Conservation (phyloP, 305 asterid species). For the Caryopteris hybrid region DNA sequence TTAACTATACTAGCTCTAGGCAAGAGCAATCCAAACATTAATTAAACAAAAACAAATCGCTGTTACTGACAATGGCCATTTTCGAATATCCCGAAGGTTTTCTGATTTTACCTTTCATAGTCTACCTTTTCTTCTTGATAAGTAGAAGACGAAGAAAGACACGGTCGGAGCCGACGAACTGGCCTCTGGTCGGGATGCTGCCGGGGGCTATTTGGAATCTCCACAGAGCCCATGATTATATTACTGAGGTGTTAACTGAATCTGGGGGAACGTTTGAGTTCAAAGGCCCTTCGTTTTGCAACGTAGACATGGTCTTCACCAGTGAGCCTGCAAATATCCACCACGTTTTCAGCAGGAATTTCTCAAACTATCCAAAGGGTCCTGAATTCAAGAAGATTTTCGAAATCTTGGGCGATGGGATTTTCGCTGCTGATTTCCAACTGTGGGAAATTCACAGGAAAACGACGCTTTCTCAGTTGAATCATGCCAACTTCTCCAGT, state of each 20-base stretch:
- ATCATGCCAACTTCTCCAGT: conserved; percentile 5
- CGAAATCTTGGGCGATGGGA: conserved; percentile 47
- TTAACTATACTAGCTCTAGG: too few relatives aligned
- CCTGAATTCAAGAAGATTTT: conserved; percentile 40
- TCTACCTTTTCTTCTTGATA: background rate
- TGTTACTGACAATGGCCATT: background rate
- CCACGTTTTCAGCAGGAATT: conserved; percentile 53
- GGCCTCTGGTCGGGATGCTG: conserved; percentile 44
- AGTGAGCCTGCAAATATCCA: conserved; percentile 52
- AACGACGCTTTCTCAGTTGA: conserved; percentile 24
- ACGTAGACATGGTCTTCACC: conserved; percentile 38
- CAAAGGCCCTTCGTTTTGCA: conserved; percentile 39
- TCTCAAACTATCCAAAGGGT: conserved; percentile 54
- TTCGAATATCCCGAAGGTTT: background rate
- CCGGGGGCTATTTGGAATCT: conserved; percentile 30
- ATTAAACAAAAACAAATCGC: too few relatives aligned
- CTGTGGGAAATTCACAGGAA: conserved; percentile 45
- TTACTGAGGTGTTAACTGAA: conserved; percentile 23
- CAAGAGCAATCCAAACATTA: too few relatives aligned
- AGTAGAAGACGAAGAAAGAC: conserved; percentile 10
- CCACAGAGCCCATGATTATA: conserved; percentile 28
- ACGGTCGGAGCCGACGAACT: conserved; percentile 32
- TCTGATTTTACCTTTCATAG: background rate
- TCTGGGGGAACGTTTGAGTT: conserved; percentile 34
- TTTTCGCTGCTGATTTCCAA: conserved; percentile 40